Evolutionary conservation across 176 grass and related monocot species (phyloP), one percentile per base, ranked within the genome.

Genomic region (Oryza australiensis): DNA sequence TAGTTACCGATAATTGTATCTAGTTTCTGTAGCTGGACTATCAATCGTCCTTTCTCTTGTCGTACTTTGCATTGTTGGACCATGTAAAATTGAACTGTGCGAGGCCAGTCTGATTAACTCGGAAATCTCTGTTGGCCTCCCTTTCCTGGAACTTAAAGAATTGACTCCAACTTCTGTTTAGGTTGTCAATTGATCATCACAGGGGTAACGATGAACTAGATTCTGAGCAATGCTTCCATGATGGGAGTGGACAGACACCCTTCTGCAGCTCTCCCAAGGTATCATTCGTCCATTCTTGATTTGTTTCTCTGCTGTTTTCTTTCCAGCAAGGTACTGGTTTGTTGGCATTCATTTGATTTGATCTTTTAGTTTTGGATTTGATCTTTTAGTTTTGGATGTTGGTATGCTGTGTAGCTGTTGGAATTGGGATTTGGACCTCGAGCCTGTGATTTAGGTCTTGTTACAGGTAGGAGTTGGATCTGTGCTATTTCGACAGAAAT

Each of bases 1-100:
- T 77, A 83, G 86, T 51, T 89, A 78, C 79, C 68, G 66, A 78
- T 72, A 53, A 33, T 14, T 78, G 45, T 86, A 72, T 77, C 42
- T 73, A 80, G 85, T 26, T n/a, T 74, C 34, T 60, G 28, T 45
- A 75, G 78, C 55, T 48, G 65, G 68, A 86, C 59, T 73, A 12
- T 30, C 37, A n/a, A 65, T 33, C n/a, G 37, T 72, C 18, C 12
- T 34, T 72, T 59, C 34, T 23, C n/a, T 73, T 16, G 26, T 62
- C 35, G 23, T 73, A 89, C 28, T 82, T 82, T 43, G 14, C 72
- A 74, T 45, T 72, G 24, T 14, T 78, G 66, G 72, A 71, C 55
- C 37, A 70, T 86, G 60, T 82, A 67, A 83, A 67, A 83, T 66
- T 68, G 23, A 82, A 74, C 73, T 15, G 12, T 18, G 45, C 34